Percentiles rank a stretch among this genome's conserved stretches.
Evolutionary conservation across 2,329 filamentous ascomycete genomes (phyloP).

Genomic region (Pyrenochaeta sp.): DNA sequence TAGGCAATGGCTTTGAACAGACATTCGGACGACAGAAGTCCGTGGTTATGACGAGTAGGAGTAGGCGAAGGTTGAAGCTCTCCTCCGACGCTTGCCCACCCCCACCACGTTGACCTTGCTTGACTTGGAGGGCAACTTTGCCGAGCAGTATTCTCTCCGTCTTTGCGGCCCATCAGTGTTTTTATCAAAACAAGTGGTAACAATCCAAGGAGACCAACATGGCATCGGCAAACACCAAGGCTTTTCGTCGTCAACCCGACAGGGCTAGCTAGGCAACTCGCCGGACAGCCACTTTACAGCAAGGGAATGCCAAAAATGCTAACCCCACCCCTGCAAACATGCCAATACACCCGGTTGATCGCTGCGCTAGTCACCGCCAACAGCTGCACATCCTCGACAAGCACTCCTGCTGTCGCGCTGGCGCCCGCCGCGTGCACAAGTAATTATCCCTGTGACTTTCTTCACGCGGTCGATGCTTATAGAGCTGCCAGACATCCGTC

Average conservation of each 20-base stretch:
- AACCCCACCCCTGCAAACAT: conserved; percentile 17
- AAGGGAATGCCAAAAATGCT: too few relatives aligned
- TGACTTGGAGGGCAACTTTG: not conserved
- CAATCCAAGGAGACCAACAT: too few relatives aligned
- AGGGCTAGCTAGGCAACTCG: too few relatives aligned
- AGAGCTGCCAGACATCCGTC: conserved; percentile 13
- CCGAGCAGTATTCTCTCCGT: too few relatives aligned
- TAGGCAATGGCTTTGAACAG: not conserved
- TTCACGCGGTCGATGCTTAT: conserved; percentile 16
- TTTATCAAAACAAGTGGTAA: not conserved
- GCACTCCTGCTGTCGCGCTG: conserved; percentile 11
- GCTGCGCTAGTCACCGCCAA: conserved; percentile 18
- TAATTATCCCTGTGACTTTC: conserved; percentile 15
- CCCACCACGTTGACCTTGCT: not conserved
- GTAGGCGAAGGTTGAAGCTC: not conserved
- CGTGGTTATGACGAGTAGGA: conserved; percentile 5
- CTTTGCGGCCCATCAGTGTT: too few relatives aligned
- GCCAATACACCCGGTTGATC: conserved; percentile 12
- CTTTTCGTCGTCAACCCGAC: too few relatives aligned
- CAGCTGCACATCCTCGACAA: not conserved
- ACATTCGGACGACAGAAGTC: conserved; percentile 23
- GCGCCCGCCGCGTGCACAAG: conserved; percentile 8
- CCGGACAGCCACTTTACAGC: too few relatives aligned
- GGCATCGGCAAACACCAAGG: too few relatives aligned
- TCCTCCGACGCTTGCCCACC: conserved; percentile 5